Evolutionary conservation across 352 stramenopile genomes (phyloP), one percentile per base, ranked within the genome.

Genomic region (Globisporangium megalacanthum): DNA sequence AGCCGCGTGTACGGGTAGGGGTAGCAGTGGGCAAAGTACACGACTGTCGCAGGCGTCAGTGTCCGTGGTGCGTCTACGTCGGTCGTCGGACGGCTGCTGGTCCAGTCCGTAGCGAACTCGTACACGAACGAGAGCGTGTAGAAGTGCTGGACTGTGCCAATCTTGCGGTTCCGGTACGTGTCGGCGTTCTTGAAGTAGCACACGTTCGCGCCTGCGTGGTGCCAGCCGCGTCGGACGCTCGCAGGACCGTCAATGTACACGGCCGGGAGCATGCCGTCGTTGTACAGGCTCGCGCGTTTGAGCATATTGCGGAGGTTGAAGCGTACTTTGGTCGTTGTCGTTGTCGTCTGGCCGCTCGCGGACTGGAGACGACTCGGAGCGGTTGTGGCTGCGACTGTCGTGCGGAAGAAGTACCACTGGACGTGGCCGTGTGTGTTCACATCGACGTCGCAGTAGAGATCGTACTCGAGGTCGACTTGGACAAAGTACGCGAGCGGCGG

Each of bases 351-450:
- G 17, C 10, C 49, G 42, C 11, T 53, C 25, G 14, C 4, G 4
- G 20, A 57, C 37, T 55, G 60, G 19, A 48, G 52, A 42, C 20
- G 52, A 29, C 25, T 29, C 1, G 25, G 25, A 29, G 25, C 25
- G 49, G 17, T 22, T 9, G 59, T 29, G 2, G 29, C 4, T 1
- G 71, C 65, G 19, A 83, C 29, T 0, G 52, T 68, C 0, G 77
- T 74, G 10, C 75, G 69, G 61, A 96, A 97, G 54, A 94, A 95
- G 59, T 92, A 97, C 87, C 88, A 97, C 67, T 96, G 88, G 53
- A 94, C 82, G 59, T 95, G 81, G 17, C 82, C 82, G 33, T 84
- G 71, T 4, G 82, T 90, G 54, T 79, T 80, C 6, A 88, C 49
- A 65, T 92, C 82, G 8, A 63, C 78, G 55, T 89, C 77, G 60